phyloP scores from a whole-genome alignment of 1,284 basidiomycete species.

The Trichosporon asahii region DNA sequence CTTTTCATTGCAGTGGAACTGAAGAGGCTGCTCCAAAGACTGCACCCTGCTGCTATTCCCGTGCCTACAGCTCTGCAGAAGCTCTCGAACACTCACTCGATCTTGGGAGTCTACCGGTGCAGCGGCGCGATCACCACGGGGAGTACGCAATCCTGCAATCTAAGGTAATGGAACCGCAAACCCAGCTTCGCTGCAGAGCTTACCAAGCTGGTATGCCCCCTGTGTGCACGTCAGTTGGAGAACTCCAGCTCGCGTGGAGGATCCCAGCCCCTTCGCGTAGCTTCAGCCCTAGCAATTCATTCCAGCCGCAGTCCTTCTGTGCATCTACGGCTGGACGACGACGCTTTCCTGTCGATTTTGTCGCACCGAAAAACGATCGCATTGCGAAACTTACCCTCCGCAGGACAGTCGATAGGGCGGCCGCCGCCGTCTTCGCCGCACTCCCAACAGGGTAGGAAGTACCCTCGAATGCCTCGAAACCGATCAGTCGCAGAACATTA shows the following conservation, averaged over 20 bases:
- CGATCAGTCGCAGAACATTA: neutral
- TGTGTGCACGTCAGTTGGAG: neutral
- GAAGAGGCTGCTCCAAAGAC: neutral
- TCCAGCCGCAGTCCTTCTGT: neutral
- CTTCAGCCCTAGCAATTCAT: neutral
- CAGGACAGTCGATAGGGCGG: neutral
- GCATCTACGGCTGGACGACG: neutral
- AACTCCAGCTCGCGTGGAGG: neutral
- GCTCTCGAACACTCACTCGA: too few relatives aligned
- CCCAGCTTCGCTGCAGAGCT: neutral
- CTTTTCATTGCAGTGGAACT: neutral
- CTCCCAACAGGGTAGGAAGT: neutral
- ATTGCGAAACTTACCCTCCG: neutral
- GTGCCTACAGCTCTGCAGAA: neutral
- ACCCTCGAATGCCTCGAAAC: conserved; percentile 4
- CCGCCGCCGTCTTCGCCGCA: neutral
- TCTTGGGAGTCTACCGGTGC: neutral
- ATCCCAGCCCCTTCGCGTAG: neutral
- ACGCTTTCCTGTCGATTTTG: neutral
- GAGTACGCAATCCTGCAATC: neutral
- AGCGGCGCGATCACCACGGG: too few relatives aligned
- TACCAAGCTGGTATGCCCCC: neutral
- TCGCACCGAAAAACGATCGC: neutral
- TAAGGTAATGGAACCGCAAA: neutral
- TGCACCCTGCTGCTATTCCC: neutral